Evolutionary conservation across 306 rosid species (phyloP), one percentile per base, ranked within the genome.

Genomic region (Dryas drummondii): DNA sequence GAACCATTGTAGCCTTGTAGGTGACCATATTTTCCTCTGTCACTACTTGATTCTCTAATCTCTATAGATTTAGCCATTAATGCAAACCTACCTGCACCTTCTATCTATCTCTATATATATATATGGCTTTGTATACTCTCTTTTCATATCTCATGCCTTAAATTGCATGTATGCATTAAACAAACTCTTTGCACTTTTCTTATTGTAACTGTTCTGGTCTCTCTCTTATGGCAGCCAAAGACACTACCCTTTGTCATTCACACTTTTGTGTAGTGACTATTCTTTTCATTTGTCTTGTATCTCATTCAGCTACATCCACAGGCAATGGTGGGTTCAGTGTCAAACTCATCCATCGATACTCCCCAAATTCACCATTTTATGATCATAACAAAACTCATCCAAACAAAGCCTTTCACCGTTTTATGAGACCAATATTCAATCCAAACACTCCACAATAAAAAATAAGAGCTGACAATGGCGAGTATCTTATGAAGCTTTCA

Each of bases 401-500:
- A 11, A 55, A 44, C 12, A 45, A 44, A 45, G 12, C 6, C 26
- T 60, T 11, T 59, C 59, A 57, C 2, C 48, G 53, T 73, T 32
- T 40, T 16, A 27, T 9, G 13, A 46, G 45, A 9, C 1, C 51
- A 6, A n/a, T n/a, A n/a, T 4, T 9, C 14, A 13, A 44, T 54
- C 8, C 74, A 57, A 48, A 62, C 1, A 32, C 66, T 1, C 56
- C 46, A 15, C 75, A 68, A 51, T 44, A 78, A 3, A 11, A 55
- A 5, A 6, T 42, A 10, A 27, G 44, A 66, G 51, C 86, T 66
- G 82, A 84, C 82, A 86, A 84, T 51, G 88, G 91, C 2, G 86
- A 84, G 64, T 82, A 81, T 73, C 86, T 84, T 79, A 81, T 89
- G 81, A 86, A 86, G 67, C 74, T 86, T 70, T 64, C 91, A 10